Conservation (phyloP, 1,284 basidiomycete species). For the Mycena sp. region DNA sequence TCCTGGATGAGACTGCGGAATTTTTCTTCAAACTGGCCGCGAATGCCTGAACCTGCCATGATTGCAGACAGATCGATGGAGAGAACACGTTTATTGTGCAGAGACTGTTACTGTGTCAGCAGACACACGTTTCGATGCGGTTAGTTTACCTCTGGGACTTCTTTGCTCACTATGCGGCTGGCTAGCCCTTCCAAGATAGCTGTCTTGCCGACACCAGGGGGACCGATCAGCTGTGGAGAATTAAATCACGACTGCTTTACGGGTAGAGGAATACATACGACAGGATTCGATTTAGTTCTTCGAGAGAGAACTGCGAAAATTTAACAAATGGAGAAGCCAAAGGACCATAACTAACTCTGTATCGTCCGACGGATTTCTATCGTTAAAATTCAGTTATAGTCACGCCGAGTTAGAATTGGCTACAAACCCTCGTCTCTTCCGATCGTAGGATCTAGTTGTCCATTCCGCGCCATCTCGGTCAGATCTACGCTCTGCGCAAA, state of each 20-base stretch:
- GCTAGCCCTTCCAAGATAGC: slow-evolving; percentile 94
- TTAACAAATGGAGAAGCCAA: too few relatives aligned
- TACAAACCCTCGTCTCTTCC: slow-evolving; percentile 82
- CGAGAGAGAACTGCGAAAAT: slow-evolving; percentile 85
- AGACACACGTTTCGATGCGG: neutral
- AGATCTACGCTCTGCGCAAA: slow-evolving; percentile 77
- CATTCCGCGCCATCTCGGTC: slow-evolving; percentile 83
- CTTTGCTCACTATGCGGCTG: slow-evolving; percentile 87
- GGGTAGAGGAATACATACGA: slow-evolving; percentile 57
- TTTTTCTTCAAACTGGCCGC: slow-evolving; percentile 93
- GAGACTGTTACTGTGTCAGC: too few relatives aligned
- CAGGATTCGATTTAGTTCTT: slow-evolving; percentile 89
- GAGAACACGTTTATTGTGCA: slow-evolving; percentile 85
- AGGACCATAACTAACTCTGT: slow-evolving; percentile 72
- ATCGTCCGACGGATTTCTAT: slow-evolving; percentile 90
- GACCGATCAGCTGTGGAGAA: slow-evolving; percentile 69
- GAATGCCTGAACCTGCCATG: slow-evolving; percentile 88
- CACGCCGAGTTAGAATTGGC: slow-evolving; percentile 15
- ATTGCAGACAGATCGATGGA: slow-evolving; percentile 85
- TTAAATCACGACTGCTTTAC: neutral
- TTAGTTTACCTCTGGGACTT: slow-evolving; percentile 83
- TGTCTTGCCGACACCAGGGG: slow-evolving; percentile 93
- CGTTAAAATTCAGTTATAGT: slow-evolving; percentile 8
- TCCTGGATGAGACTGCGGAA: slow-evolving; percentile 89
- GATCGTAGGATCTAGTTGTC: slow-evolving; percentile 91